Evolutionary conservation across 208 protist genomes (phyloP), one percentile per base, ranked within the genome.

Genomic region (Porcisia deanei): DNA sequence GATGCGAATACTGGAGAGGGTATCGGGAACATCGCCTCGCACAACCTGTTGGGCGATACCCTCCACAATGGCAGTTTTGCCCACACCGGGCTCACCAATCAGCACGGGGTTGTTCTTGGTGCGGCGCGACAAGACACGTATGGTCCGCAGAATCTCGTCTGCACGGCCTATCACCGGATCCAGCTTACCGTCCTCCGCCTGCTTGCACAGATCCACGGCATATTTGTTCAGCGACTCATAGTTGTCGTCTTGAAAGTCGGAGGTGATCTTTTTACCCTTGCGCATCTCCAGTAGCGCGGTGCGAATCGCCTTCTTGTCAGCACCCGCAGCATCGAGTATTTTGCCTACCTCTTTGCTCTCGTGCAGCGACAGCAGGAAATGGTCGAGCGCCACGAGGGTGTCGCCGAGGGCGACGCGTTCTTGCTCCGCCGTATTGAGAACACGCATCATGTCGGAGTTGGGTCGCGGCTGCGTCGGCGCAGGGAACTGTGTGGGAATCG

Each of bases 81-180:
- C 96, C 47, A 98, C 96, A 63, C 97, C 97, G 30, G 98, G 96
- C 81, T 99, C 96, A 72, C 99, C 99, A 68, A 99, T 99, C 20
- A 99, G 93, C 6, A 99, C 98, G 34, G 99, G 99, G 85, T 99
- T 99, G 96, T 99, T 99, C 91, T 99, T 99, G 25, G 99, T 99
- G 71, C 99, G 94, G 37, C 99, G 90, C 22, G 93, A 95, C 37
- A 99, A 84, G 5, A 99, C 96, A 81, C 99, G 94, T 67, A 99
- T 99, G 0, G 98, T 96, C 20, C 99, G 89, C 16, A 99, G 88
- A 76, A 99, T 99, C 74, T 99, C 99, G 39, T 99, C 99, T 66
- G 99, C 99, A 49, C 99, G 89, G 34, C 99, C 99, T 73, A 99
- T 99, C 65, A 99, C 99, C 10, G 99, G 98, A 85, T 99, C 99